Percentiles rank a stretch among this genome's conserved stretches.
These are phyloP conservation scores for Cenchrus fungigraminus DNA, from an alignment of 176 grass and related monocot genomes.

Conservation along the genomic window DNA sequence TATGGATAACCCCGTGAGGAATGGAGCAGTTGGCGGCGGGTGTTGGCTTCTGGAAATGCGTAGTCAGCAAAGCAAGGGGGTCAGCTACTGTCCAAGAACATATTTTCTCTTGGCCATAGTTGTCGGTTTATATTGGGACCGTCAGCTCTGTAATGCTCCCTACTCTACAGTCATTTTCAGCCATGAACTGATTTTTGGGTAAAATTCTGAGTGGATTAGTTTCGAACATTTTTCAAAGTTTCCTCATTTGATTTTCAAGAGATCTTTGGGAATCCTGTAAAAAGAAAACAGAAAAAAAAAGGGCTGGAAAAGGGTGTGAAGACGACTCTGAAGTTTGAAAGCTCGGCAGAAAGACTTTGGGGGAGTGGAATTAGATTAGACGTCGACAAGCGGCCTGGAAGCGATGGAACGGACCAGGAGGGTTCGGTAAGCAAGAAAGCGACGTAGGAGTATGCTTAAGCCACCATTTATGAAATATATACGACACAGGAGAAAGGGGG, in stretches of 20 bases:
- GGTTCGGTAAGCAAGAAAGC: constrained; percentile 25
- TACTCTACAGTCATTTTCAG: neutral
- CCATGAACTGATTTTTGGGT: too few species aligned
- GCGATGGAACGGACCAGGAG: neutral
- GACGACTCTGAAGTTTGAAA: constrained; percentile 20
- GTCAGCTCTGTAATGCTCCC: neutral
- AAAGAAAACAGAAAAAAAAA: neutral
- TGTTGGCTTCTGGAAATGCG: constrained; percentile 30
- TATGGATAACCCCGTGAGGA: neutral
- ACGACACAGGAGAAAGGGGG: neutral
- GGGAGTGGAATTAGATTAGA: neutral
- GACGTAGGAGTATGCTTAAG: neutral
- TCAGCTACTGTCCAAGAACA: constrained; percentile 29
- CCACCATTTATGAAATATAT: neutral
- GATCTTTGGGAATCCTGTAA: neutral
- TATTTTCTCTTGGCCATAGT: neutral
- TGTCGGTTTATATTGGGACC: constrained; percentile 13
- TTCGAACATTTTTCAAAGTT: neutral
- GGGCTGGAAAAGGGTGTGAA: neutral
- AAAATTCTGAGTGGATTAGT: neutral
- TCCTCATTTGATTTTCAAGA: neutral
- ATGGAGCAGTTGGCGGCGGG: constrained; percentile 34
- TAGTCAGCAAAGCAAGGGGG: neutral
- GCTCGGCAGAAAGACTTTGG: neutral
- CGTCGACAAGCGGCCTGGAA: constrained; percentile 19